A percentile compares a stretch with the other conserved stretches of the same genome.
Evolutionary conservation across 768 basidiomycete genomes (phyloP).

Genomic region (Trametes cubensis): DNA sequence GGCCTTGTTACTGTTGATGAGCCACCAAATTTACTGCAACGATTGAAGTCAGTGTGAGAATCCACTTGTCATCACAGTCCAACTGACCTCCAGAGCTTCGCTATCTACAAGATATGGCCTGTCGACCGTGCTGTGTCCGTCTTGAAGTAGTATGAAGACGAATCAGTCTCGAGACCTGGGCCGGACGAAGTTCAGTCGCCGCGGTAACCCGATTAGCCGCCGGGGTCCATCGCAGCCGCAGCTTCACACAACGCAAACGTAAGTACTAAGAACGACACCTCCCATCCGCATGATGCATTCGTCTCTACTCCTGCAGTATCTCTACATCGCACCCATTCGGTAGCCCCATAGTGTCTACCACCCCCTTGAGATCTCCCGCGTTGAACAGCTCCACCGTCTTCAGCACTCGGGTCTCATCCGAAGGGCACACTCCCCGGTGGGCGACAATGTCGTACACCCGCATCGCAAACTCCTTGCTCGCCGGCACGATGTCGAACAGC

Average conservation of each 20-base stretch:
- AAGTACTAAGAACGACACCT: too few relatives aligned
- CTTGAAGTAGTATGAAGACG: too few relatives aligned
- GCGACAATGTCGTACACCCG: not conserved
- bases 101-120: too few relatives aligned
- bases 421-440: not conserved
- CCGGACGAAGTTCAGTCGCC: not conserved
- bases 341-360: too few relatives aligned
- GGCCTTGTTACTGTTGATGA: too few relatives aligned
- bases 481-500: not conserved
- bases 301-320: not conserved
- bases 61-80: too few relatives aligned
- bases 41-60: too few relatives aligned
- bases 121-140: not conserved
- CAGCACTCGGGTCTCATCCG: not conserved
- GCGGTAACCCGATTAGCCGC: too few relatives aligned
- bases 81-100: too few relatives aligned
- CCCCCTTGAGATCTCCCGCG: not conserved
- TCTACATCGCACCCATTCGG: not conserved
- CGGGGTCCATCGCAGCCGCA: too few relatives aligned
- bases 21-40: too few relatives aligned
- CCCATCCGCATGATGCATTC: not conserved
- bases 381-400: slow-evolving; percentile 5
- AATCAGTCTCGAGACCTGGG: not conserved
- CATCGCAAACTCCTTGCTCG: not conserved
- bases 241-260: too few relatives aligned